Evolutionary conservation across 345 rosid genomes (phyloP).

Genomic region (Moricandia moricandioides): DNA sequence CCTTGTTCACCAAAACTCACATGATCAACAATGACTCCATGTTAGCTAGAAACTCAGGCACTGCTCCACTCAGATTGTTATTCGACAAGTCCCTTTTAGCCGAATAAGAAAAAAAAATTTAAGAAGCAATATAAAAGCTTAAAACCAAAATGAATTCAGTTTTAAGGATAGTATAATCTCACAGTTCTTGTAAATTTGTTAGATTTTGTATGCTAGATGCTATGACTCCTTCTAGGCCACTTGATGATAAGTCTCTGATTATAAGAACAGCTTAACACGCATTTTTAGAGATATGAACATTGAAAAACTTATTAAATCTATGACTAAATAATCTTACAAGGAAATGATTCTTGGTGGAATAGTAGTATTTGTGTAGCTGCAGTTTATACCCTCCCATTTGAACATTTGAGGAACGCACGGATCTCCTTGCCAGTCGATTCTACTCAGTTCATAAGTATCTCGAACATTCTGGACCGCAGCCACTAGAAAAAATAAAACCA

Average conservation of each 20-base stretch:
- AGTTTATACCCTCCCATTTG: slow-evolving; percentile 39
- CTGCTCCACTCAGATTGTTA: slow-evolving; percentile 39
- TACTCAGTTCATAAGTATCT: slow-evolving; percentile 33
- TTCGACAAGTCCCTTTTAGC: slow-evolving; percentile 49
- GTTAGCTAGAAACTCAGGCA: slow-evolving; percentile 47
- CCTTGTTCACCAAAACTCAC: slow-evolving; percentile 36
- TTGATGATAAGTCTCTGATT: slow-evolving; percentile 40
- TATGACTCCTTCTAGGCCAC: slow-evolving; percentile 40
- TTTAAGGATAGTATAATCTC: neutral
- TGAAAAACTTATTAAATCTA: neutral
- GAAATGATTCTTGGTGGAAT: slow-evolving; percentile 40
- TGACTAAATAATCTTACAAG: slow-evolving; percentile 36
- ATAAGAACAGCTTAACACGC: neutral
- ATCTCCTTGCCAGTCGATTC: slow-evolving; percentile 51
- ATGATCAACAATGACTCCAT: slow-evolving; percentile 39
- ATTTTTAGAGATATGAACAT: neutral
- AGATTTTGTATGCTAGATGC: slow-evolving; percentile 30
- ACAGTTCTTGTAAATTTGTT: slow-evolving; percentile 36
- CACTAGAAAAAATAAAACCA: neutral
- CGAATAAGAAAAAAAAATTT: neutral
- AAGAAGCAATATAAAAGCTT: neutral
- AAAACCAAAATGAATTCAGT: neutral
- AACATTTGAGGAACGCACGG: slow-evolving; percentile 33
- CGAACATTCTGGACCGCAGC: slow-evolving; percentile 39
- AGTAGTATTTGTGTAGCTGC: slow-evolving; percentile 30